Percentiles rank a stretch among this genome's conserved stretches.
Conservation (phyloP, 805 yeast genomes). For the Grigorovia jiainica region DNA sequence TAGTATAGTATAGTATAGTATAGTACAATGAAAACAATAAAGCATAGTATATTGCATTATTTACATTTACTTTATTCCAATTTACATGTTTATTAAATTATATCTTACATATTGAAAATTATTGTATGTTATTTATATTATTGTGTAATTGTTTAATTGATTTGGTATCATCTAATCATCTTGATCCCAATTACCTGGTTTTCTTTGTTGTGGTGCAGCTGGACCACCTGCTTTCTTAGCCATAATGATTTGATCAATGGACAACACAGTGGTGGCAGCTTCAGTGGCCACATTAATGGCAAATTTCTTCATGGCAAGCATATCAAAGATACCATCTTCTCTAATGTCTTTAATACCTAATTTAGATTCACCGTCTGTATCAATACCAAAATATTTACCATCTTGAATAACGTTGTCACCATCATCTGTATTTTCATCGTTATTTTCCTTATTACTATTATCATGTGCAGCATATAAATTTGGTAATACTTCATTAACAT, state of each 20-base stretch:
- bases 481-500: conserved; percentile 82
- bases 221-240: conserved; percentile 99
- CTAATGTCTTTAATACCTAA: conserved; percentile 66
- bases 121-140: too few species aligned
- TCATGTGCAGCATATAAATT: conserved; percentile 84
- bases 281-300: conserved; percentile 93
- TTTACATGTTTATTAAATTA: too few species aligned
- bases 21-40: too few species aligned
- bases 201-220: conserved; percentile 71
- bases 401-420: conserved; percentile 11
- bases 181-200: conserved; percentile 94
- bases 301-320: conserved; percentile 67
- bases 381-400: conserved; percentile 51
- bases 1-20: too few species aligned
- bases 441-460: conserved; percentile 4
- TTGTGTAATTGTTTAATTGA: too few species aligned
- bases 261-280: conserved; percentile 62
- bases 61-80: too few species aligned
- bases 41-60: too few species aligned
- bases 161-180: too few species aligned
- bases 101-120: too few species aligned
- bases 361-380: conserved; percentile 64
- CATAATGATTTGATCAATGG: conserved; percentile 84
- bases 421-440: conserved; percentile 10
- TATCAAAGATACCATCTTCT: conserved; percentile 64